Base-by-base conservation (phyloP, 768 basidiomycete species). In the Lentinus tigrinus region DNA sequence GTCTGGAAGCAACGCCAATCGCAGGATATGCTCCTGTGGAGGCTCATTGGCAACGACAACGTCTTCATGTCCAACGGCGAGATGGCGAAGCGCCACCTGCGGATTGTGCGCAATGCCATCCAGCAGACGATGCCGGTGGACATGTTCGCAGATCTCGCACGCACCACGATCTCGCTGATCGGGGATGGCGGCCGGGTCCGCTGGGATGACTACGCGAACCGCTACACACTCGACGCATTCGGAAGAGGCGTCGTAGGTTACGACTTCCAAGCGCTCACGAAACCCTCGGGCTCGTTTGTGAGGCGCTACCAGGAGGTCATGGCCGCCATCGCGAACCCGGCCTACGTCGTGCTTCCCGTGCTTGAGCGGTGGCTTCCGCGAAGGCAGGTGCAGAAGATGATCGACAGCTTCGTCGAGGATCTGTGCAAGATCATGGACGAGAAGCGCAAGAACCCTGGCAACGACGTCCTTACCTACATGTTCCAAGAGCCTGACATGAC, bases 41-140 rank as follows among this genome's bases (percentile, higher is more conserved):
- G 70, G 10, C 69, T 76, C 46, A 66, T 75, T 10, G 71, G 73
- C 14, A 54, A 63, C 39, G 62, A 74, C 17, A 77, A 76, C 40
- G 68, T 77, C 27, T 65, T 77, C 56, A 67, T 76, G 56, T 69
- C 75, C 42, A 75, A 76, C 58, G 75, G 76, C 14, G 72, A 72
- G 43, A 66, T 60, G 53, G 76, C 74, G 75, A 72, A 71, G 57
- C 63, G 71, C 17, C 76, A 77, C 39, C 74, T 73, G 8, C 57
- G 63, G 5, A 63, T 71, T 16, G 69, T 76, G 23, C 73, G 69
- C 50, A 64, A 69, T 8, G 75, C 75, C 2, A 67, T 77, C 37
- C 65, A 68, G 52, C 65, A 67, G 13, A 67, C 72, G 31, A 66
- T 74, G 14, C 76, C 76, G 16, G 60, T 77, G 23, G 67, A 73